Evolutionary conservation across 2,329 filamentous ascomycete genomes (phyloP).

Genomic region (Cercospora nicotianae): DNA sequence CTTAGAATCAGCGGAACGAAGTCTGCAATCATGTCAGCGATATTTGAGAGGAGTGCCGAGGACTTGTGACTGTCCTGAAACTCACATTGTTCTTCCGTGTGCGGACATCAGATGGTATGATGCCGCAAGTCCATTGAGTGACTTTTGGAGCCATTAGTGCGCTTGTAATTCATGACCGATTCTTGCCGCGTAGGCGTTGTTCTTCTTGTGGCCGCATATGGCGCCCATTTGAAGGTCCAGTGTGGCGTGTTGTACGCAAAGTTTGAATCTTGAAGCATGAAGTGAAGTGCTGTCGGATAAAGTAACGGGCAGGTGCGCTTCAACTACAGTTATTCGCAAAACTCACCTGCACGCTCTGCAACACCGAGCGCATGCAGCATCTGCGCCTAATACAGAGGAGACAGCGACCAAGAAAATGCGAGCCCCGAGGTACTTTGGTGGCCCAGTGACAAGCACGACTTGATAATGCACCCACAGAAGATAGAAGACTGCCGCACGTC

Average conservation of each 20-base stretch:
- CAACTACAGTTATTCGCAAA: neutral
- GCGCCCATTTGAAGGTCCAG: neutral
- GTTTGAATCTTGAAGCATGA: neutral
- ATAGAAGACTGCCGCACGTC: neutral
- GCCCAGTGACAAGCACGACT: neutral
- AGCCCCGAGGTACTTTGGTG: neutral
- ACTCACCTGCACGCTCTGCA: neutral
- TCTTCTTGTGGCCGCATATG: neutral
- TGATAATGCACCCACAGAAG: neutral
- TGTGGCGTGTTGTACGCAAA: neutral
- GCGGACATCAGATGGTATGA: neutral
- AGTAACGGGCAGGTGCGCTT: neutral
- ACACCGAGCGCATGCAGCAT: neutral
- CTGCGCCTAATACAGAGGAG: neutral
- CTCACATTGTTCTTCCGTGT: neutral
- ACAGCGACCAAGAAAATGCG: neutral
- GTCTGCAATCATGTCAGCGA: neutral
- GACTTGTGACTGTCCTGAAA: neutral
- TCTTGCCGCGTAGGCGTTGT: neutral
- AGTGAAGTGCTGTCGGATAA: neutral
- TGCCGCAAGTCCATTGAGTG: neutral
- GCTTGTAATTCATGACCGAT: neutral
- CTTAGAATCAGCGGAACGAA: neutral
- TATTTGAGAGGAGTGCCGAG: neutral
- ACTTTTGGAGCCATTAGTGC: no score